These are phyloP conservation scores for Galerina marginata DNA, from an alignment of 768 basidiomycete genomes.

Conservation along the genomic window DNA sequence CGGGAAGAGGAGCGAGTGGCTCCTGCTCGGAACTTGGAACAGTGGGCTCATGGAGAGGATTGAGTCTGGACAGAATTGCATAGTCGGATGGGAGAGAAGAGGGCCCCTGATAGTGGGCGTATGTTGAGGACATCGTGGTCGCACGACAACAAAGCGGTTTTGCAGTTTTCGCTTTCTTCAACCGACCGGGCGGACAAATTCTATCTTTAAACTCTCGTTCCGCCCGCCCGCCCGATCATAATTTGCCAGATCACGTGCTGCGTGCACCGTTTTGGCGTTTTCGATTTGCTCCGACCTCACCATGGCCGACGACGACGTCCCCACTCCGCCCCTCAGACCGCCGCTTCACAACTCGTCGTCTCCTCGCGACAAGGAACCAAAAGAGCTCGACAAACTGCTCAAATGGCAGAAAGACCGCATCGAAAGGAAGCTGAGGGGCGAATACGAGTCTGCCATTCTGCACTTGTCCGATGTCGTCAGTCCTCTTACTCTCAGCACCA, in stretches of 20 bases:
- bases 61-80: conserved; percentile 56
- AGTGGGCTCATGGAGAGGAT: conserved; percentile 36
- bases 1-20: conserved; percentile 9
- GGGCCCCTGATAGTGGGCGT: conserved; percentile 60
- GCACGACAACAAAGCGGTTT: conserved; percentile 10
- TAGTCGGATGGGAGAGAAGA: conserved; percentile 71
- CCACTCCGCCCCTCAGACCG: conserved; percentile 5
- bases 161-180: not conserved
- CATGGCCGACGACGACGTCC: conserved; percentile 20
- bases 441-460: conserved; percentile 67
- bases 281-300: conserved; percentile 6
- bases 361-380: conserved; percentile 61
- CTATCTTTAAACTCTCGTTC: conserved; percentile 10
- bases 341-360: conserved; percentile 61
- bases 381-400: conserved; percentile 57
- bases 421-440: conserved; percentile 67
- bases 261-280: not conserved
- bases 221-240: conserved; percentile 14
- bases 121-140: conserved; percentile 49
- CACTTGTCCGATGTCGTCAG: conserved; percentile 35
- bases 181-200: conserved; percentile 9
- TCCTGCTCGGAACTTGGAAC: conserved; percentile 23
- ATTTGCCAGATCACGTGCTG: conserved; percentile 1
- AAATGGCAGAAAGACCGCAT: conserved; percentile 82
- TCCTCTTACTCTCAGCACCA: not conserved